Base-by-base conservation (phyloP, 495 filamentous ascomycete species). In the Podospora didyma region DNA sequence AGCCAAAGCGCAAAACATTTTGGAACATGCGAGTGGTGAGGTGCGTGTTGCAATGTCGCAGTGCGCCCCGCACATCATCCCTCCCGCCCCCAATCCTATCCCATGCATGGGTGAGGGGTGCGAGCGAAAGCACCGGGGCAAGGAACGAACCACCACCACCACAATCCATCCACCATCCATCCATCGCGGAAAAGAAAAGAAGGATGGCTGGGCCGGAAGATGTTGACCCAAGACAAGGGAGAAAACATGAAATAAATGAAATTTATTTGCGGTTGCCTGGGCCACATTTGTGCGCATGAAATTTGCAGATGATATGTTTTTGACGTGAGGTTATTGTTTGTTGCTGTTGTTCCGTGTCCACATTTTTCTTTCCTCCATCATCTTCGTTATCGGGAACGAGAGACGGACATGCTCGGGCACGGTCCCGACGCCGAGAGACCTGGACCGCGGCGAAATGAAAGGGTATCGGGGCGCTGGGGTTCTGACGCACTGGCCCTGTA, bases 401-500 rank as follows among this genome's bases (percentile, higher is more conserved):
- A 4, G 7, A 42, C 14, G n/a, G 39, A 4, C 12, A 42, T 17
- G n/a, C 12, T 42, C 39, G 39, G 39, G n/a, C 14, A 42, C 12
- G 39, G 39, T 14, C 39, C 39, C 39, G 39, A 14, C 4, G 12
- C 6, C 4, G 39, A 42, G 12, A 17, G 22, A 51, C 5, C 6
- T 37, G 26, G 28, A 21, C 28, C 49, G 12, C 10, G 26, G 20
- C 41, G 22, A 54, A 47, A 54, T 54, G 52, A 46, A 47, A 54
- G 42, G 52, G 17, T 12, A 46, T 48, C 17, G 44, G 11, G n/a
- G 26, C 46, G 52, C 41, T 35, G 14, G 52, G 34, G 52, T 16
- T 47, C 26, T 31, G 26, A 50, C 48, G 14, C 48, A 50, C 22
- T 50, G 10, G 49, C 19, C 17, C 0, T n/a, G n/a, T n/a, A n/a